Percentiles rank a stretch among this genome's conserved stretches.
These are phyloP conservation scores for Sporobolomyces pararoseus DNA, from an alignment of 768 basidiomycete species.

Conservation along the genomic window DNA sequence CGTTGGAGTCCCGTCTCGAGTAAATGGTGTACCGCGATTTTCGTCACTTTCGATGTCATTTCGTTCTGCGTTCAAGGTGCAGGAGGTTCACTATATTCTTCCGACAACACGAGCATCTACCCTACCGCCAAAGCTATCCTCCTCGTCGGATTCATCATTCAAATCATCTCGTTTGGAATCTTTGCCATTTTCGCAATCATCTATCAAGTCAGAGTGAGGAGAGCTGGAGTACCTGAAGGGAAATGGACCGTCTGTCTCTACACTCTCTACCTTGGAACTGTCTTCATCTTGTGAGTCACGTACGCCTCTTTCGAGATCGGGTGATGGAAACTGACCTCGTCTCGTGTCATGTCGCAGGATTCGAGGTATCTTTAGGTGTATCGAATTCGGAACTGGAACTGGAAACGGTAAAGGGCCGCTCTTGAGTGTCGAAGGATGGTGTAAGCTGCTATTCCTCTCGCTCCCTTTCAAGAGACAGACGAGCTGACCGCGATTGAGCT, in stretches of 20 bases:
- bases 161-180: conserved; percentile 35
- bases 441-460: background rate
- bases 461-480: too few species aligned
- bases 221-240: conserved; percentile 20
- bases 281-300: conserved; percentile 13
- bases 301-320: background rate
- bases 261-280: conserved; percentile 30
- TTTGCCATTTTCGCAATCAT: conserved; percentile 33
- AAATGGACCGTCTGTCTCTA: conserved; percentile 33
- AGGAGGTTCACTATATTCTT: conserved; percentile 36
- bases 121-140: conserved; percentile 35
- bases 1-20: conserved; percentile 22
- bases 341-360: background rate
- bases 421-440: conserved; percentile 26
- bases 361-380: conserved; percentile 34
- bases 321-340: background rate
- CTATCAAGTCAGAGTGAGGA: conserved; percentile 27
- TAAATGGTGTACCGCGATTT: conserved; percentile 33
- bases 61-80: conserved; percentile 38
- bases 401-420: conserved; percentile 25
- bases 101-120: conserved; percentile 28
- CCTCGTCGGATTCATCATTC: conserved; percentile 33
- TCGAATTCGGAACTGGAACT: conserved; percentile 32
- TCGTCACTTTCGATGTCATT: conserved; percentile 29
- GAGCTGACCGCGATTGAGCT: too few species aligned